phyloP scores from a whole-genome alignment of 1,139 yeast genomes.

The Debaryomyces robertsiae region DNA sequence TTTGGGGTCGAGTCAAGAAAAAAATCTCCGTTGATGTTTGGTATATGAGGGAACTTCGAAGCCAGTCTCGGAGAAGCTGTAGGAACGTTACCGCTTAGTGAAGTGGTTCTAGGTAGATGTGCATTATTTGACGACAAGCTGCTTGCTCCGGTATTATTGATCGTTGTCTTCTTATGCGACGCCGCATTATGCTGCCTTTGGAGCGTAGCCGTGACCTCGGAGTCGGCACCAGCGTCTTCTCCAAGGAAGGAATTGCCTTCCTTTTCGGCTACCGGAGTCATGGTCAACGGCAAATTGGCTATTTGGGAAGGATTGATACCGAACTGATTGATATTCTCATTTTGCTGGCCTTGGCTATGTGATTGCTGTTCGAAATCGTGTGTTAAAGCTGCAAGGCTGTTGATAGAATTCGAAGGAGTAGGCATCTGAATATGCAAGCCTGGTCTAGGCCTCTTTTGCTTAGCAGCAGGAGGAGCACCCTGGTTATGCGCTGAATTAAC shows the following conservation, averaged over 20 bases:
- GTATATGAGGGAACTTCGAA: conserved; percentile 39
- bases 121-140: conserved; percentile 16
- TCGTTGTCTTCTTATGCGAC: conserved; percentile 5
- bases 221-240: neutral
- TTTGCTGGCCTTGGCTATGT: conserved; percentile 18
- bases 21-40: conserved; percentile 40
- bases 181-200: neutral
- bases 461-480: conserved; percentile 8
- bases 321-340: conserved; percentile 60
- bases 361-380: conserved; percentile 21
- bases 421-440: conserved; percentile 54
- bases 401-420: conserved; percentile 40
- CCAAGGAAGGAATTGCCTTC: conserved; percentile 18
- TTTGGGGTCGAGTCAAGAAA: conserved; percentile 42
- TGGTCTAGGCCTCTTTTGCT: conserved; percentile 34
- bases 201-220: neutral
- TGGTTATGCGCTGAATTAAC: conserved; percentile 1
- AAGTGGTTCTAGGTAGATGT: conserved; percentile 21
- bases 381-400: conserved; percentile 40
- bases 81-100: conserved; percentile 18
- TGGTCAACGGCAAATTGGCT: conserved; percentile 55
- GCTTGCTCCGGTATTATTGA: conserved; percentile 7
- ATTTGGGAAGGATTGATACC: conserved; percentile 60
- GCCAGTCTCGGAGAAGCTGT: conserved; percentile 3
- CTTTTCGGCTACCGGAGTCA: conserved; percentile 79